Evolutionary conservation across 2,329 filamentous ascomycete genomes (phyloP).

Genomic region (Aspergillus aculeatus): DNA sequence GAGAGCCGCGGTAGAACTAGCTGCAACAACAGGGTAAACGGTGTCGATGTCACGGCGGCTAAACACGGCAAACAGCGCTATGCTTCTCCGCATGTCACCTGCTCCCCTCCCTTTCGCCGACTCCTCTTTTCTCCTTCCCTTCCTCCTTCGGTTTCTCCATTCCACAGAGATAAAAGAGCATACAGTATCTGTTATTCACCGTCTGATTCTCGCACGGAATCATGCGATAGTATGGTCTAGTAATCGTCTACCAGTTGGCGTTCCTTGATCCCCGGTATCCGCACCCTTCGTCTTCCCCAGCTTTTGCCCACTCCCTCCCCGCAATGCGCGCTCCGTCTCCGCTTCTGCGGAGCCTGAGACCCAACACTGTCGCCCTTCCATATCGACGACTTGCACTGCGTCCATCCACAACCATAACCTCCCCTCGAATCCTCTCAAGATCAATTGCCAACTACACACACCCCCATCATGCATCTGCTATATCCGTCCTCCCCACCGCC

Average conservation of each 20-base stretch:
- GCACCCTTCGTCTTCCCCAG: slow-evolving; percentile 1
- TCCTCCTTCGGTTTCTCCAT: neutral
- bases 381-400: slow-evolving; percentile 24
- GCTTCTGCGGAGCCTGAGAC: slow-evolving; percentile 40
- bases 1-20: neutral
- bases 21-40: neutral
- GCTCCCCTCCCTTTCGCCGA: slow-evolving; percentile 9
- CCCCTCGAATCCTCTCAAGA: slow-evolving; percentile 26
- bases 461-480: slow-evolving; percentile 75
- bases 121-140: slow-evolving; percentile 10
- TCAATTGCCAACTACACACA: slow-evolving; percentile 74
- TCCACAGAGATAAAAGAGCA: neutral
- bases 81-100: slow-evolving; percentile 28
- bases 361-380: slow-evolving; percentile 22
- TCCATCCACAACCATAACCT: slow-evolving; percentile 8
- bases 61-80: slow-evolving; percentile 48
- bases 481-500: slow-evolving; percentile 73
- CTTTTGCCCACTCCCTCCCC: slow-evolving; percentile 22
- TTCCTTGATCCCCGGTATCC: neutral
- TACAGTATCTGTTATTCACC: neutral
- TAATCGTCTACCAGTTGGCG: neutral
- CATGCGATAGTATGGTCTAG: neutral
- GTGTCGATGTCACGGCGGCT: slow-evolving; percentile 32
- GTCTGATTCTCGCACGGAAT: neutral
- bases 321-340: slow-evolving; percentile 41